A percentile compares a stretch with the other conserved stretches of the same genome.
These are phyloP conservation scores for Rhodomyrtus tomentosa DNA, from an alignment of 345 rosid genomes.

Conservation along the genomic window DNA sequence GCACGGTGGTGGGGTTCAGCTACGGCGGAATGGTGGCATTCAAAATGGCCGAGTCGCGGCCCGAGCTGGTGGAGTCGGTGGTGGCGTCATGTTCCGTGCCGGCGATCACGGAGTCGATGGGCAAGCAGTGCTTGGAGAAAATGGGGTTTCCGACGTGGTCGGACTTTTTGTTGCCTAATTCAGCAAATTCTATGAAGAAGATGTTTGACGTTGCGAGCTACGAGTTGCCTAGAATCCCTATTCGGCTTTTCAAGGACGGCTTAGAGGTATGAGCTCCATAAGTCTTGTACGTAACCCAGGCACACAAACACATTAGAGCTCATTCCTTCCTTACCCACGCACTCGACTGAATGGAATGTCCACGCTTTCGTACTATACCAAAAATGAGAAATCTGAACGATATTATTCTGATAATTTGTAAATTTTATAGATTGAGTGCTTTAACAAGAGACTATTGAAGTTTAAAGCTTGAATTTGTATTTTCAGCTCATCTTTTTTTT, in stretches of 20 bases:
- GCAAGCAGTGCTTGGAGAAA: not conserved
- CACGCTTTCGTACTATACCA: not conserved
- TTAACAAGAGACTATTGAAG: not conserved
- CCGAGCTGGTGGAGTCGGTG: slow-evolving; percentile 28
- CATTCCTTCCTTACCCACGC: not conserved
- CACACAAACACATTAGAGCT: not conserved
- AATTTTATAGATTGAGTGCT: not conserved
- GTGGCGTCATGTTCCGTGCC: slow-evolving; percentile 13
- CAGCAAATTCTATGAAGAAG: not conserved
- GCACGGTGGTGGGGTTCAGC: slow-evolving; percentile 29
- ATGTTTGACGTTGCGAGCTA: not conserved
- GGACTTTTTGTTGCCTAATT: slow-evolving; percentile 22
- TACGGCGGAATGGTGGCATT: slow-evolving; percentile 37
- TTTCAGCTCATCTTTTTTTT: no score
- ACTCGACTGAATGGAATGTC: not conserved
- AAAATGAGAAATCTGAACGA: not conserved
- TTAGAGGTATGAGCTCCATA: slow-evolving; percentile 13
- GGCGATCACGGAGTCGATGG: slow-evolving; percentile 24
- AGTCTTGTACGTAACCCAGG: not conserved
- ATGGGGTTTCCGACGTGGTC: slow-evolving; percentile 17
- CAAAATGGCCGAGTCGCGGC: slow-evolving; percentile 25
- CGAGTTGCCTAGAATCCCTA: slow-evolving; percentile 6
- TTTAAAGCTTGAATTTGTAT: no score
- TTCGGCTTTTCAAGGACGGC: slow-evolving; percentile 4
- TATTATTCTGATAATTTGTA: not conserved